Evolutionary conservation across 176 grass and related monocot species (phyloP).

Genomic region (Poa annua): DNA sequence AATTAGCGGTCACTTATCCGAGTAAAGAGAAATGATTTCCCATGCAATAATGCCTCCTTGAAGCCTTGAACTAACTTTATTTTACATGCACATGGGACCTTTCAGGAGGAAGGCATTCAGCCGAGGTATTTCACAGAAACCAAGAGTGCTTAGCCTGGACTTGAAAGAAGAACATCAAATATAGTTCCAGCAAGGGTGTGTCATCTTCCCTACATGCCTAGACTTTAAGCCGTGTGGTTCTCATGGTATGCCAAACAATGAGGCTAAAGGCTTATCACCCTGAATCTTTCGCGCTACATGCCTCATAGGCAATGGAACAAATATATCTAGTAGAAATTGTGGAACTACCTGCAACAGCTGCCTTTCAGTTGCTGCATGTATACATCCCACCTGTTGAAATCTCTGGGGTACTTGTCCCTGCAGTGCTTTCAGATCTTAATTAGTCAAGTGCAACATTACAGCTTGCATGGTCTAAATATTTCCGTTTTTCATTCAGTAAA

Average conservation of each 20-base stretch:
- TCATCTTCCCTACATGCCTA: slow-evolving; percentile 20
- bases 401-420: slow-evolving; percentile 79
- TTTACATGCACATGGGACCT: background rate
- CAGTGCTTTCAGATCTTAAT: slow-evolving; percentile 33
- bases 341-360: slow-evolving; percentile 80
- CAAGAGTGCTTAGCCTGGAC: slow-evolving; percentile 17
- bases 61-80: background rate
- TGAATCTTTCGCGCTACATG: slow-evolving; percentile 21
- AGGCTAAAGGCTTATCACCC: background rate
- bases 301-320: slow-evolving; percentile 32
- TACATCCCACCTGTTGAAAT: slow-evolving; percentile 86
- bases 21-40: slow-evolving; percentile 10
- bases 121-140: slow-evolving; percentile 8
- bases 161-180: slow-evolving; percentile 1
- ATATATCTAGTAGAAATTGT: slow-evolving; percentile 31
- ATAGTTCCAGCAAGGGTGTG: slow-evolving; percentile 6
- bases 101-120: slow-evolving; percentile 22
- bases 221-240: background rate
- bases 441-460: slow-evolving; percentile 26
- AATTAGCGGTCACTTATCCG: background rate
- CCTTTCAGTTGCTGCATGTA: slow-evolving; percentile 92
- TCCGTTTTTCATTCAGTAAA: slow-evolving; percentile 31
- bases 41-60: background rate
- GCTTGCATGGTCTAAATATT: slow-evolving; percentile 16
- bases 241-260: slow-evolving; percentile 23